These are phyloP conservation scores for Candida sithepensis DNA, from an alignment of 805 yeast species.

Conservation along the genomic window DNA sequence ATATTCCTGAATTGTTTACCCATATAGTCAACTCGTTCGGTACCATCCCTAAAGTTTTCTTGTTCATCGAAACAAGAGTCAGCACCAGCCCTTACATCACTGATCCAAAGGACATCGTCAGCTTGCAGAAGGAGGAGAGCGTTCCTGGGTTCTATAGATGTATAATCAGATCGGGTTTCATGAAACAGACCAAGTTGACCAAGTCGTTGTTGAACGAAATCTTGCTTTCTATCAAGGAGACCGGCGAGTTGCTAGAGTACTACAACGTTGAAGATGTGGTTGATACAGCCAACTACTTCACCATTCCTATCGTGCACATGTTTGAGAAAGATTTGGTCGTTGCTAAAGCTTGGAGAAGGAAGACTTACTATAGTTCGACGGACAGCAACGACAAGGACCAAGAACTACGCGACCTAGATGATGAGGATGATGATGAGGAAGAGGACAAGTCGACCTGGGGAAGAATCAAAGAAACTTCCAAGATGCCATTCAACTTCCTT, in stretches of 20 bases:
- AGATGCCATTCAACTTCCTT: slow-evolving; percentile 3
- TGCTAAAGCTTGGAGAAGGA: slow-evolving; percentile 4
- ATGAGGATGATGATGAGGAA: slow-evolving; percentile 3
- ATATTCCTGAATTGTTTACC: slow-evolving; percentile 41
- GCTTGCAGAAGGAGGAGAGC: slow-evolving; percentile 36
- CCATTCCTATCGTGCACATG: slow-evolving; percentile 25
- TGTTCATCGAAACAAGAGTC: slow-evolving; percentile 41
- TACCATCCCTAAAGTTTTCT: slow-evolving; percentile 40
- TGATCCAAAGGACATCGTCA: slow-evolving; percentile 35
- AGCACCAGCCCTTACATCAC: slow-evolving; percentile 41
- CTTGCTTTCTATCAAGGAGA: slow-evolving; percentile 12
- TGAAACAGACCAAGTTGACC: slow-evolving; percentile 33
- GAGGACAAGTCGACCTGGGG: background rate
- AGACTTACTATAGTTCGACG: slow-evolving; percentile 1
- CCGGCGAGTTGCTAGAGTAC: slow-evolving; percentile 6
- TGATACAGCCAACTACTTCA: slow-evolving; percentile 6
- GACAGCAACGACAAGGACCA: slow-evolving; percentile 2
- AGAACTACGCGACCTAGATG: background rate
- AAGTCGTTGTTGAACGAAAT: slow-evolving; percentile 19
- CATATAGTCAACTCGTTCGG: slow-evolving; percentile 38
- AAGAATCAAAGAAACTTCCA: background rate
- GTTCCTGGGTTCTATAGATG: slow-evolving; percentile 47
- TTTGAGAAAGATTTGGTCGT: slow-evolving; percentile 23
- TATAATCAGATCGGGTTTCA: slow-evolving; percentile 47
- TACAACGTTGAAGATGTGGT: slow-evolving; percentile 9